Conservation (phyloP, 2,329 filamentous ascomycete genomes). For the Diaporthe nobilis region DNA sequence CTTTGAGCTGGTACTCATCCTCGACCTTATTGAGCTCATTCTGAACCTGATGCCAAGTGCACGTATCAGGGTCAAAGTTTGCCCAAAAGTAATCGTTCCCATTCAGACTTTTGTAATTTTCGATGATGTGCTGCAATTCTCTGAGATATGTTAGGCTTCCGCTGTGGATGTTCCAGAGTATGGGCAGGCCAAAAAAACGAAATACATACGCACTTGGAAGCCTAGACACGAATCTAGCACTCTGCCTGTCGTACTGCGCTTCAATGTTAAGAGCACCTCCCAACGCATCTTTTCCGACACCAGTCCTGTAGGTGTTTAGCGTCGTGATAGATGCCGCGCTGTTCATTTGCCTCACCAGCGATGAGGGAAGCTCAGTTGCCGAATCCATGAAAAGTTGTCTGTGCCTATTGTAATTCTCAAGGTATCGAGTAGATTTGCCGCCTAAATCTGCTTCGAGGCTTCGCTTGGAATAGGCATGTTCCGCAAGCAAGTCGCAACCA, state of each 20-base stretch:
- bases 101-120: not conserved
- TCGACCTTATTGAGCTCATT: not conserved
- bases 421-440: no score
- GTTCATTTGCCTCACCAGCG: not conserved
- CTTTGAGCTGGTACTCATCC: not conserved
- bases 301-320: not conserved
- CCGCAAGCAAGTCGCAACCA: not conserved
- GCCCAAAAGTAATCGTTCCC: not conserved
- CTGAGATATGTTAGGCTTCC: not conserved
- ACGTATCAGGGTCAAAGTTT: not conserved
- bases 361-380: not conserved
- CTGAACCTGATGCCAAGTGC: not conserved
- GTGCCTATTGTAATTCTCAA: not conserved
- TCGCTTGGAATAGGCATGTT: not conserved
- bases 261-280: not conserved
- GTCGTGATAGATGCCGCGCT: not conserved
- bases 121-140: not conserved
- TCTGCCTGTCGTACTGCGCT: not conserved
- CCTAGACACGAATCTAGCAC: not conserved
- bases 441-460: no score
- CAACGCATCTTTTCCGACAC: not conserved
- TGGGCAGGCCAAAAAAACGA: not conserved
- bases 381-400: not conserved
- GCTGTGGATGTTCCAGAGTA: not conserved
- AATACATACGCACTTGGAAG: not conserved